Evolutionary conservation across 1,284 basidiomycete species (phyloP).

Genomic region (Phylloporus sp.): DNA sequence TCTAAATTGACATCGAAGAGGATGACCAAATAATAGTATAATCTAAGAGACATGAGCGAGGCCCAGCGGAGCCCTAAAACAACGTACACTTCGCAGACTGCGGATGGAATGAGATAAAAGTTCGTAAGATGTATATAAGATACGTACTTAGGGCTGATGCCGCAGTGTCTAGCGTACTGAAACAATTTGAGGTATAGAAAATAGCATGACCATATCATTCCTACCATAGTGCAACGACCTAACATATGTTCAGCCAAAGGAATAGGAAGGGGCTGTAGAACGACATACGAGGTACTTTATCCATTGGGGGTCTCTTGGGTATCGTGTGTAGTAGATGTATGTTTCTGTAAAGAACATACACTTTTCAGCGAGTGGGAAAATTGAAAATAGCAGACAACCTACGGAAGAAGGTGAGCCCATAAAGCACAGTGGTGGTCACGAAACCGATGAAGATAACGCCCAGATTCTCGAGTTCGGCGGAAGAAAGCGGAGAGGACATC

Average conservation of each 20-base stretch:
- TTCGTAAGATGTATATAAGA: neutral
- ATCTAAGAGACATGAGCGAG: conserved; percentile 27
- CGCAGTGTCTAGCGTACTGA: conserved; percentile 35
- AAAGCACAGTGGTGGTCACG: conserved; percentile 45
- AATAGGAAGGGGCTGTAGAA: neutral
- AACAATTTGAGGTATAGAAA: neutral
- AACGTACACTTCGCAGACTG: conserved; percentile 48
- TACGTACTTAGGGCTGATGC: conserved; percentile 31
- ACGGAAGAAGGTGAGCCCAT: conserved; percentile 55
- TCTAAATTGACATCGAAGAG: conserved; percentile 44
- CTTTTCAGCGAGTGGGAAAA: neutral
- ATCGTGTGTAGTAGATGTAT: conserved; percentile 50
- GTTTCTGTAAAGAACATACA: conserved; percentile 38
- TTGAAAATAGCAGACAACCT: conserved; percentile 20
- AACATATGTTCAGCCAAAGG: neutral
- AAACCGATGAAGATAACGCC: conserved; percentile 48
- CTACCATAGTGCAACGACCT: conserved; percentile 47
- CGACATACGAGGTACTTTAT: conserved; percentile 42
- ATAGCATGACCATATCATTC: conserved; percentile 7
- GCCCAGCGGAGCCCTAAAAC: neutral
- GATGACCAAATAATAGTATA: conserved; percentile 49
- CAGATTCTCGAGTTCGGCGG: conserved; percentile 42
- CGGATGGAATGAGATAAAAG: conserved; percentile 7
- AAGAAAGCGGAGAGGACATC: conserved; percentile 29
- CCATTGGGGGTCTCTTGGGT: conserved; percentile 39